These are phyloP conservation scores for Penicillium psychrofluorescens DNA, from an alignment of 495 filamentous ascomycete species.

Conservation along the genomic window DNA sequence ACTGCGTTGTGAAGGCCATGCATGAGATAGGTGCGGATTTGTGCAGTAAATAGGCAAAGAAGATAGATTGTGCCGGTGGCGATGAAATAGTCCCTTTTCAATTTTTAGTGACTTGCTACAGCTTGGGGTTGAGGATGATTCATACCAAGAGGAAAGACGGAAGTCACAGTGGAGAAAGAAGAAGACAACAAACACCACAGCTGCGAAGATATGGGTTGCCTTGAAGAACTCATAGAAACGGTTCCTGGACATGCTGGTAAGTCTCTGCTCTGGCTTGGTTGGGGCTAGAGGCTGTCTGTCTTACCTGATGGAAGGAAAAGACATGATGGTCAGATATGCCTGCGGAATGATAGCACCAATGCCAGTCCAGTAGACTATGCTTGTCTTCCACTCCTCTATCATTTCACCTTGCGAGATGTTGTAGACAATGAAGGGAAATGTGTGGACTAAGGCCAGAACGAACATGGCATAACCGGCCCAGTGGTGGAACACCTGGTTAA, in stretches of 20 bases:
- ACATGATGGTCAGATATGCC: slow-evolving; percentile 47
- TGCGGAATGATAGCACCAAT: slow-evolving; percentile 48
- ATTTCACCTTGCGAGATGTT: slow-evolving; percentile 43
- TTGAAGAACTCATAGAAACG: slow-evolving; percentile 58
- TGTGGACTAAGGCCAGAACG: slow-evolving; percentile 44
- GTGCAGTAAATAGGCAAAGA: slow-evolving; percentile 32
- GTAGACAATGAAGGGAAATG: slow-evolving; percentile 51
- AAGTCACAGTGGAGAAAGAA: slow-evolving; percentile 56
- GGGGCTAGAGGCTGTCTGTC: neutral
- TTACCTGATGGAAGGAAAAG: slow-evolving; percentile 41
- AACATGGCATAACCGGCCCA: slow-evolving; percentile 45
- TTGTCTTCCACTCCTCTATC: slow-evolving; percentile 35
- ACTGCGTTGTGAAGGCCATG: slow-evolving; percentile 36
- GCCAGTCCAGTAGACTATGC: slow-evolving; percentile 48
- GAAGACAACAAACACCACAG: slow-evolving; percentile 46
- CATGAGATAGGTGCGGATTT: slow-evolving; percentile 34
- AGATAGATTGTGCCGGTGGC: slow-evolving; percentile 40
- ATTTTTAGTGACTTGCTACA: too few relatives aligned
- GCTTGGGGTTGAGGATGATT: too few relatives aligned
- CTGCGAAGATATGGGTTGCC: slow-evolving; percentile 43
- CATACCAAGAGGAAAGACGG: slow-evolving; percentile 35
- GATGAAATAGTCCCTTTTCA: slow-evolving; percentile 45
- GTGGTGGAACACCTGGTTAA: slow-evolving; percentile 18
- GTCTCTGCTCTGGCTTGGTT: neutral
- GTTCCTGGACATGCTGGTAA: slow-evolving; percentile 24